These are phyloP conservation scores for Stereocaulon alpinum DNA, from an alignment of 495 filamentous ascomycete genomes.

Conservation along the genomic window DNA sequence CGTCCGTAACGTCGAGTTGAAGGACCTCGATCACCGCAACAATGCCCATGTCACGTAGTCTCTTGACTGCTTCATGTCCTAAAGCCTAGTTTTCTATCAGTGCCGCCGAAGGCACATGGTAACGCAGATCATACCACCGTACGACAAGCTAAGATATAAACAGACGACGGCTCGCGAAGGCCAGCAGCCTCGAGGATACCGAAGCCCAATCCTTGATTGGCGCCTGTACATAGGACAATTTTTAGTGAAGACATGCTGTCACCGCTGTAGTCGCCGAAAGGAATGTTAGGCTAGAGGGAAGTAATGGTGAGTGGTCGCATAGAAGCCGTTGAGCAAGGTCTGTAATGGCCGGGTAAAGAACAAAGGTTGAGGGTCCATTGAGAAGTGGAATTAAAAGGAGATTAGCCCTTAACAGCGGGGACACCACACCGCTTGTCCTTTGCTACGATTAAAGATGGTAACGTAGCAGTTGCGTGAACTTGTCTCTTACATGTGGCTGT, in stretches of 20 bases:
- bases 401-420: too few species aligned
- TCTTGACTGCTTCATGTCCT: conserved; percentile 20
- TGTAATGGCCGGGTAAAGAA: too few species aligned
- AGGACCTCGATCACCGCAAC: conserved; percentile 29
- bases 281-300: neutral
- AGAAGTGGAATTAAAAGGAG: too few species aligned
- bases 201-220: conserved; percentile 31
- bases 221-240: conserved; percentile 30
- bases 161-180: conserved; percentile 21
- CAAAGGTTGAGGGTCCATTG: too few species aligned
- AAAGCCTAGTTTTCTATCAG: conserved; percentile 10
- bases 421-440: too few species aligned
- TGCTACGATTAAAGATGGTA: too few species aligned
- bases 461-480: too few species aligned
- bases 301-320: too few species aligned
- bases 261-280: neutral
- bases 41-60: conserved; percentile 14
- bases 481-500: too few species aligned
- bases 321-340: too few species aligned
- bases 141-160: conserved; percentile 27
- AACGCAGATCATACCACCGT: conserved; percentile 2
- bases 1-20: conserved; percentile 26
- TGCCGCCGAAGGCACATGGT: neutral
- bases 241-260: neutral
- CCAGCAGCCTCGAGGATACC: conserved; percentile 27